Percentiles rank a stretch among this genome's conserved stretches.
These are phyloP conservation scores for Trichopus zeylanicus DNA, from an alignment of 116 monocot genomes.

Conservation along the genomic window DNA sequence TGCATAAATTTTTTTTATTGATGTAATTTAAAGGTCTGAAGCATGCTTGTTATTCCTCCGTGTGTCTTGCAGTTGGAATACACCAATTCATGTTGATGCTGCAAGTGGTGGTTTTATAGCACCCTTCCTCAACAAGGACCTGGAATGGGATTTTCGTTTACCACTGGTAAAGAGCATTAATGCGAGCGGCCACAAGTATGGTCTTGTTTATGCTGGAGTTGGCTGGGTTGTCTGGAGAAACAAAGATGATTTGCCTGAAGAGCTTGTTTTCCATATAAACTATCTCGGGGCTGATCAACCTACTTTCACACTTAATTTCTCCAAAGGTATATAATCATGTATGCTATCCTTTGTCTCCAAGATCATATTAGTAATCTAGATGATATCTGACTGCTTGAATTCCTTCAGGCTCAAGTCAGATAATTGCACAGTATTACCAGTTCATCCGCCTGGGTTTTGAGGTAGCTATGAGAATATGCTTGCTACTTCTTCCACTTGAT, in stretches of 20 bases:
- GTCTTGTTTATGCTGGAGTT: conserved; percentile 89
- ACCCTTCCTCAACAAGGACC: conserved; percentile 80
- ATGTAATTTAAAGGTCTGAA: too few species aligned
- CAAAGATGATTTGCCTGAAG: conserved; percentile 85
- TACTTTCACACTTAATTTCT: conserved; percentile 98
- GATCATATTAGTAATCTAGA: too few species aligned
- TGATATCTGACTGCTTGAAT: too few species aligned
- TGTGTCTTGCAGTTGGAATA: conserved; percentile 67
- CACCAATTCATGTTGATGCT: conserved; percentile 89
- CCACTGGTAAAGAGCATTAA: conserved; percentile 92
- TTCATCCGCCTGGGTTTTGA: conserved; percentile 80
- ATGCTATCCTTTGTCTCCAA: too few species aligned
- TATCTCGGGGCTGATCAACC: too few species aligned
- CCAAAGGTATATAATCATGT: conserved; percentile 72
- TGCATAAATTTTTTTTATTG: too few species aligned
- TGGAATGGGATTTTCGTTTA: conserved; percentile 93
- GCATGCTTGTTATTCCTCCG: conserved; percentile 8
- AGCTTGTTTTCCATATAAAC: too few species aligned
- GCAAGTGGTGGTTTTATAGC: conserved; percentile 96
- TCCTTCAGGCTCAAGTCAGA: conserved; percentile 81
- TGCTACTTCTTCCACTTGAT: too few species aligned
- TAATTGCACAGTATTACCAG: too few species aligned
- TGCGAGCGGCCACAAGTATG: too few species aligned
- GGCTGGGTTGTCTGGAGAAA: conserved; percentile 88
- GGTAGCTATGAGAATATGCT: conserved; percentile 35